phyloP scores from a whole-genome alignment of 352 stramenopile genomes.

The Pythium graminicola region DNA sequence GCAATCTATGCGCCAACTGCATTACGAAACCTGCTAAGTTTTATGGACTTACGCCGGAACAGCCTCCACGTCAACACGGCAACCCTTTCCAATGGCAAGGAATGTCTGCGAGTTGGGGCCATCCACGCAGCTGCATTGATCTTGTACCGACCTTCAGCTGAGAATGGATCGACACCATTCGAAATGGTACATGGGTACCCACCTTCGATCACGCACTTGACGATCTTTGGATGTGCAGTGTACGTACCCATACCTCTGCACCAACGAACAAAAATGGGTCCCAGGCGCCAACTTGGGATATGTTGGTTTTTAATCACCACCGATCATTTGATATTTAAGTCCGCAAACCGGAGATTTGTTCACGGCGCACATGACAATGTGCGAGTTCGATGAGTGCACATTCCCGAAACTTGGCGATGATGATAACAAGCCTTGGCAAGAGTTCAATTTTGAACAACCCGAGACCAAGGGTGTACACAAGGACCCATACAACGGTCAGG shows the following conservation, averaged over 20 bases:
- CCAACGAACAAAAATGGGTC: constrained; percentile 13
- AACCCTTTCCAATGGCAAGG: neutral
- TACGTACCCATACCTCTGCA: constrained; percentile 18
- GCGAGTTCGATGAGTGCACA: constrained; percentile 18
- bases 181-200: constrained; percentile 10
- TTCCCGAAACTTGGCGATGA: constrained; percentile 18
- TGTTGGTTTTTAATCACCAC: constrained; percentile 24
- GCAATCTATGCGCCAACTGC: constrained; percentile 7
- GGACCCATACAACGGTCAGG: constrained; percentile 19
- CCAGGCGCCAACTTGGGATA: constrained; percentile 19
- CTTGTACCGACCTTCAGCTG: constrained; percentile 3
- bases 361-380: constrained; percentile 17
- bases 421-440: neutral
- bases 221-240: constrained; percentile 12
- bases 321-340: constrained; percentile 17
- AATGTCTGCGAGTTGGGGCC: constrained; percentile 10
- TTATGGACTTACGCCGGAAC: constrained; percentile 2
- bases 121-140: constrained; percentile 13
- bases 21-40: constrained; percentile 9
- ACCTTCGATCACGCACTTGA: constrained; percentile 3
- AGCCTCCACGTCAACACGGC: constrained; percentile 9
- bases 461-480: constrained; percentile 4
- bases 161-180: constrained; percentile 7
- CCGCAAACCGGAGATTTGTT: constrained; percentile 20
- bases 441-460: constrained; percentile 18